Percentiles rank a stretch among this genome's conserved stretches.
Conservation (phyloP, 495 filamentous ascomycete genomes). For the Podospora fimiseda region DNA sequence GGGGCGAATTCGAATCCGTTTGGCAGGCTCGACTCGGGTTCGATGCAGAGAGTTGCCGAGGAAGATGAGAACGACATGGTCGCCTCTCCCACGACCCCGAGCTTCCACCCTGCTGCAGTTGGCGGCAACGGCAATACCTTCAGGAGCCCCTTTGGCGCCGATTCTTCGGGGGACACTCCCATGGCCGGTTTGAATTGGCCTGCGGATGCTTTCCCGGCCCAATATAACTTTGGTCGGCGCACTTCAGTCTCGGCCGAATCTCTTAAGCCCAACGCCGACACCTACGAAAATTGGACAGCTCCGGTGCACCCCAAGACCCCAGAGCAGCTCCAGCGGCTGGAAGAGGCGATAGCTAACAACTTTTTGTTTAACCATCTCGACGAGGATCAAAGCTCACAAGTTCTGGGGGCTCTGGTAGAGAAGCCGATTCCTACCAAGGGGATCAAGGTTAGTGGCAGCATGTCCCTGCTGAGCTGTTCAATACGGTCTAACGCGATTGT, state of each 20-base stretch:
- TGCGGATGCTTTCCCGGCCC: slow-evolving; percentile 73
- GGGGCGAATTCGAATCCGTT: slow-evolving; percentile 51
- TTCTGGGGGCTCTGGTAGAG: slow-evolving; percentile 86
- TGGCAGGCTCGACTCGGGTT: slow-evolving; percentile 33
- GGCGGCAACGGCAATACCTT: slow-evolving; percentile 26
- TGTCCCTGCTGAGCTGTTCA: not conserved
- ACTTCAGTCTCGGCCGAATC: slow-evolving; percentile 97
- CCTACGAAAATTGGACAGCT: slow-evolving; percentile 83
- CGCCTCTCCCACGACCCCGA: slow-evolving; percentile 50
- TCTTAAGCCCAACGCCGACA: slow-evolving; percentile 76
- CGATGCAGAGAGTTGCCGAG: slow-evolving; percentile 49
- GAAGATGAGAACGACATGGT: slow-evolving; percentile 55
- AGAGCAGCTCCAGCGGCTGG: slow-evolving; percentile 74
- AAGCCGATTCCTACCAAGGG: slow-evolving; percentile 92
- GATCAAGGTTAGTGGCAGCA: slow-evolving; percentile 57
- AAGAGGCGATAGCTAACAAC: slow-evolving; percentile 75
- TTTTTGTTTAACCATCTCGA: slow-evolving; percentile 94
- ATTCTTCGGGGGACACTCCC: slow-evolving; percentile 35
- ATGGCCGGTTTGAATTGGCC: slow-evolving; percentile 36
- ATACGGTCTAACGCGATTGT: not conserved
- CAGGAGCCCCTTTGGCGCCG: slow-evolving; percentile 43
- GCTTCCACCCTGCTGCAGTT: slow-evolving; percentile 31
- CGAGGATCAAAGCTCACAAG: slow-evolving; percentile 80
- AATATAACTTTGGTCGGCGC: slow-evolving; percentile 88
- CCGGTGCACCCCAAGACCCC: slow-evolving; percentile 74